Evolutionary conservation across 2,329 filamentous ascomycete genomes (phyloP).

Genomic region (Colletotrichum spinosum): DNA sequence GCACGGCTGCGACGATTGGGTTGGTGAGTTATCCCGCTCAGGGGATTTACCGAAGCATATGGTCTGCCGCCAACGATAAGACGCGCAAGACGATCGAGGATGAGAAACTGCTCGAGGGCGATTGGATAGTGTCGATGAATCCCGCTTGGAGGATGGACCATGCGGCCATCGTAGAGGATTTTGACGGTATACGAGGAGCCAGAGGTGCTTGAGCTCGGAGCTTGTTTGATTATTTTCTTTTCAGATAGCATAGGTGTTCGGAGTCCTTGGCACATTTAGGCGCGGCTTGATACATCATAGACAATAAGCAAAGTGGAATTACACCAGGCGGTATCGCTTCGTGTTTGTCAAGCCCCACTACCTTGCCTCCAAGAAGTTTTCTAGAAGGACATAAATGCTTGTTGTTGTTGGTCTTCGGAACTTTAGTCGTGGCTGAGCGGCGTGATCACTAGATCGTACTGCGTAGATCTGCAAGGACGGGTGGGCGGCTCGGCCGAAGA

Average conservation of each 20-base stretch:
- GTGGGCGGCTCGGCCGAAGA: slow-evolving; percentile 10
- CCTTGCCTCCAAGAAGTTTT: slow-evolving; percentile 6
- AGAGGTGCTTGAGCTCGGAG: neutral
- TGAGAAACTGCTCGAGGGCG: slow-evolving; percentile 31
- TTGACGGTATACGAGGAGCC: slow-evolving; percentile 28
- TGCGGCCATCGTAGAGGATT: slow-evolving; percentile 35
- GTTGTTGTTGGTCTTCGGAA: neutral
- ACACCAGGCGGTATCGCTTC: slow-evolving; percentile 5
- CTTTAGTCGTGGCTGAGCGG: slow-evolving; percentile 1
- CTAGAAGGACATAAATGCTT: neutral
- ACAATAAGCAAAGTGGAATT: neutral
- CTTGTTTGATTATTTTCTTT: neutral
- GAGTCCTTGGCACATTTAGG: neutral
- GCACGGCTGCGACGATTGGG: slow-evolving; percentile 33
- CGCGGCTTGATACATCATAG: neutral
- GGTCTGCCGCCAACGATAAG: slow-evolving; percentile 22
- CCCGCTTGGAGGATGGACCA: slow-evolving; percentile 32
- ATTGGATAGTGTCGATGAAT: slow-evolving; percentile 36
- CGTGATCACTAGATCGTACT: neutral
- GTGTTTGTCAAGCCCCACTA: neutral
- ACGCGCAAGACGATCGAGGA: slow-evolving; percentile 30
- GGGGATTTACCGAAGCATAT: slow-evolving; percentile 34
- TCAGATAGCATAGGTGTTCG: slow-evolving; percentile 18
- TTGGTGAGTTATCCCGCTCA: slow-evolving; percentile 37
- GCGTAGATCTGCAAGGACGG: neutral